Evolutionary conservation across 2,329 filamentous ascomycete species (phyloP), one percentile per base, ranked within the genome.

Genomic region (Fusarium humuli): DNA sequence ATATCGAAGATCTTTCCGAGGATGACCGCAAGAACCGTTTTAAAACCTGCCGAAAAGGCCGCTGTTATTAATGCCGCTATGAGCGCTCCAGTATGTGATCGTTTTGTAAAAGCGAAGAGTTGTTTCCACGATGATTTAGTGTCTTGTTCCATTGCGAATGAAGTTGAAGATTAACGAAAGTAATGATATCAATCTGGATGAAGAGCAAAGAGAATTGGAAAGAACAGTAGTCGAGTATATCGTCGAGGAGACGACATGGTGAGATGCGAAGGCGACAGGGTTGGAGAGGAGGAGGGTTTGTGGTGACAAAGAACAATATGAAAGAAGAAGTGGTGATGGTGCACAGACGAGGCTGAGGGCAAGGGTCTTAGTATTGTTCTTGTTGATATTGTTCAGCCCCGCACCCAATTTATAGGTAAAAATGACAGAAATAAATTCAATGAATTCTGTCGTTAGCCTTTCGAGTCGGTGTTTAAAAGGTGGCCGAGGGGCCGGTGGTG

Each of bases 1-100:
- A 88, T 81, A 30, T 92, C 86, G 75, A 97, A 97, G 10, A 97
- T 84, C 52, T 86, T 86, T 14, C 94, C 94, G 2, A 94, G 87
- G 3, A 97, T 78, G 29, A 94, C 83, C 6, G 93, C 88, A 27
- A 92, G 85, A 2, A 85, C 81, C 0, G 93, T 92, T 57, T 89
- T 87, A 14, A 90, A 81, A 1, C 87, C 84, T 3, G 92, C 92
- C 11, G 88, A 85, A 3, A 87, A 72, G 6, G 88, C 76, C 0
- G 92, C 87, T 2, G 88, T 81, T 6, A 86, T 13, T 1, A 91
- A 52, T 1, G 89, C 92, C 3, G 83, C 74, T 13, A 82, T 48
- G 1, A 95, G 78, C 6, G 87, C 76, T 1, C 82, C 80, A 0
- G 86, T 68, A 75, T 97, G 91, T 18, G 82, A 80, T 70, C 79